phyloP scores from a whole-genome alignment of 148 eudicot genomes.

The Rhododendron kiyosumense region DNA sequence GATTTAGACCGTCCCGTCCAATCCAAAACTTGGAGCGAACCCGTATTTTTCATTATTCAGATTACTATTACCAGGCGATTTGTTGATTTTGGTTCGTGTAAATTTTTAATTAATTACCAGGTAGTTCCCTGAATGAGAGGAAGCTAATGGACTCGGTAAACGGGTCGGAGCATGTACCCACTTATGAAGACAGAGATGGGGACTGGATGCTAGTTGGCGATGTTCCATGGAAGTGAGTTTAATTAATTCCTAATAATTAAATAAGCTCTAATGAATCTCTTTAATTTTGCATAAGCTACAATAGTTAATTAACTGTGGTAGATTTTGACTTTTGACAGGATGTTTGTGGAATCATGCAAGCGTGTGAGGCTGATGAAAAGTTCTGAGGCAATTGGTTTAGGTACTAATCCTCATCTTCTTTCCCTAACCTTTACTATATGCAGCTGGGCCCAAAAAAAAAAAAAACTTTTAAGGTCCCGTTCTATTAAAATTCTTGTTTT shows the following conservation, averaged over 20 bases:
- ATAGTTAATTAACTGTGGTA: background rate
- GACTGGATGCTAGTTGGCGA: constrained; percentile 29
- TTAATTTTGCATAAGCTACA: background rate
- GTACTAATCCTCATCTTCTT: constrained; percentile 9
- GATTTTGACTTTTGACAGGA: constrained; percentile 22
- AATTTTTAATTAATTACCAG: background rate
- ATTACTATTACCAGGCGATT: background rate
- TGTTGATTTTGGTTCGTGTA: background rate
- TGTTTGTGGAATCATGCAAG: constrained; percentile 74
- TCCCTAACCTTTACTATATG: background rate
- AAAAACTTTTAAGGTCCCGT: too few species aligned
- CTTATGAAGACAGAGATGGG: constrained; percentile 23
- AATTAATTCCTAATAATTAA: background rate
- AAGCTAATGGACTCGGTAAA: constrained; percentile 18
- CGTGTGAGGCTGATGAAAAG: constrained; percentile 56
- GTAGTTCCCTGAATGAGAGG: constrained; percentile 10
- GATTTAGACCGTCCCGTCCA: background rate
- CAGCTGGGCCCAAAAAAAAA: too few species aligned
- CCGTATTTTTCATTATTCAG: background rate
- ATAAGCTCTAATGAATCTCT: background rate
- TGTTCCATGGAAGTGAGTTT: constrained; percentile 28
- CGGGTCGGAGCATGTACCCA: constrained; percentile 17
- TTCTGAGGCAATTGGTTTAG: constrained; percentile 51
- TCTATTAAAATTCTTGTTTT: too few species aligned
- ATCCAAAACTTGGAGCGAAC: background rate